These are phyloP conservation scores for Jimgerdemannia flammicorona DNA, from an alignment of 192 early-diverging fungal species.

Conservation along the genomic window DNA sequence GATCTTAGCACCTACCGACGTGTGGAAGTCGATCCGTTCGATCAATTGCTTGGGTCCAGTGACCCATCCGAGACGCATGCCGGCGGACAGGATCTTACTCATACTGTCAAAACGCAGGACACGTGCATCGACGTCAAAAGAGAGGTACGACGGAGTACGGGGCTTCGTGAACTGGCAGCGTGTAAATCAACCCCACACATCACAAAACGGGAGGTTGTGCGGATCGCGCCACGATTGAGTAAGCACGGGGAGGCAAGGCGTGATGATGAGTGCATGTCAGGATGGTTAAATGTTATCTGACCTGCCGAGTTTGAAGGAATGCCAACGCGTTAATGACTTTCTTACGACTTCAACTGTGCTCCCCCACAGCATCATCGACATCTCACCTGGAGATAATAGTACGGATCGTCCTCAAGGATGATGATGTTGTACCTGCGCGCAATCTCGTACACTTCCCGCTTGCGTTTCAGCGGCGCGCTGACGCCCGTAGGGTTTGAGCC, in stretches of 20 bases:
- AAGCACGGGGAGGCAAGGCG: neutral
- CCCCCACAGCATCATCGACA: neutral
- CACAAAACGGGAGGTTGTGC: too few relatives aligned
- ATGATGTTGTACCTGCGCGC: slow-evolving; percentile 73
- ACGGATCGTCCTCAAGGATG: slow-evolving; percentile 95
- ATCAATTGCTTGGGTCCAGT: slow-evolving; percentile 66
- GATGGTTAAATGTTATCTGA: neutral
- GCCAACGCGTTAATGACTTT: neutral
- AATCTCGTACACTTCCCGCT: slow-evolving; percentile 73
- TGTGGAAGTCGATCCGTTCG: slow-evolving; percentile 78
- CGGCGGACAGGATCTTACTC: slow-evolving; percentile 88
- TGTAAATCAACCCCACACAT: too few relatives aligned
- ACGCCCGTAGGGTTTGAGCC: slow-evolving; percentile 91
- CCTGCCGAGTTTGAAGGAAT: neutral
- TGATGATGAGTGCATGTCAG: slow-evolving; percentile 9
- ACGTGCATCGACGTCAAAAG: slow-evolving; percentile 83
- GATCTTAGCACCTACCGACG: slow-evolving; percentile 27
- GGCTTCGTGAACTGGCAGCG: slow-evolving; percentile 8
- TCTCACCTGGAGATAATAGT: slow-evolving; percentile 84
- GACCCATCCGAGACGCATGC: slow-evolving; percentile 81
- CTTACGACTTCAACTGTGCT: neutral
- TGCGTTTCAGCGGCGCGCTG: slow-evolving; percentile 73
- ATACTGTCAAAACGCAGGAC: slow-evolving; percentile 92
- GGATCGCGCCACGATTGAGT: too few relatives aligned
- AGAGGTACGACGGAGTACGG: slow-evolving; percentile 72